A percentile compares a stretch with the other conserved stretches of the same genome.
These are phyloP conservation scores for Lagerstroemia speciosa DNA, from an alignment of 345 rosid species.

Conservation along the genomic window DNA sequence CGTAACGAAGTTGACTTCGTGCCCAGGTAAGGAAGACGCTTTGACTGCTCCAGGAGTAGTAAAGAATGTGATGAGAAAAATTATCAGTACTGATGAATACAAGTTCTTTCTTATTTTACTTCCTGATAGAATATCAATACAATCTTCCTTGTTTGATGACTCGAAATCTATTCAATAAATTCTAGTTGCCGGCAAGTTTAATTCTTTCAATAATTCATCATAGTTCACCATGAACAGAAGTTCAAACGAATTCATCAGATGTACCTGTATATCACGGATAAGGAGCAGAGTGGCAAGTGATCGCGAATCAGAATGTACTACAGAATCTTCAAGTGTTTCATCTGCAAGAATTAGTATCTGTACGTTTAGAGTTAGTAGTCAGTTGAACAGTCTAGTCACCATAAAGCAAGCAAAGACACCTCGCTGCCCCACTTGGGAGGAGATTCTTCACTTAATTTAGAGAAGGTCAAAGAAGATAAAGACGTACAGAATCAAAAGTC, in stretches of 20 bases:
- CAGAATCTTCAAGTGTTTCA: slow-evolving; percentile 83
- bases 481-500: slow-evolving; percentile 92
- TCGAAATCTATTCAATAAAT: not conserved
- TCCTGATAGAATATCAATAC: not conserved
- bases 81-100: not conserved
- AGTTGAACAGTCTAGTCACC: slow-evolving; percentile 4
- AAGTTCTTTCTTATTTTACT: no score
- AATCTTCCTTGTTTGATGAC: not conserved
- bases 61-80: slow-evolving; percentile 12
- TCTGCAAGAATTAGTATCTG: slow-evolving; percentile 98
- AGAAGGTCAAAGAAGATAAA: slow-evolving; percentile 2
- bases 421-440: not conserved
- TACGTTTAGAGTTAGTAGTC: slow-evolving; percentile 45
- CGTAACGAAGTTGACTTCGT: slow-evolving; percentile 34
- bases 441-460: not conserved
- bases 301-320: slow-evolving; percentile 88
- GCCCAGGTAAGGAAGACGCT: slow-evolving; percentile 69
- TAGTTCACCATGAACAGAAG: not conserved
- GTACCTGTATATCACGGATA: slow-evolving; percentile 91
- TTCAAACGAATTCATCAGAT: not conserved
- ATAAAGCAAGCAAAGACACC: not conserved
- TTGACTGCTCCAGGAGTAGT: slow-evolving; percentile 42
- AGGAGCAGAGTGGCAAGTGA: slow-evolving; percentile 95
- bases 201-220: not conserved
- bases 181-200: not conserved